These are phyloP conservation scores for Platanthera zijinensis DNA, from an alignment of 106 monocot species.

Conservation along the genomic window DNA sequence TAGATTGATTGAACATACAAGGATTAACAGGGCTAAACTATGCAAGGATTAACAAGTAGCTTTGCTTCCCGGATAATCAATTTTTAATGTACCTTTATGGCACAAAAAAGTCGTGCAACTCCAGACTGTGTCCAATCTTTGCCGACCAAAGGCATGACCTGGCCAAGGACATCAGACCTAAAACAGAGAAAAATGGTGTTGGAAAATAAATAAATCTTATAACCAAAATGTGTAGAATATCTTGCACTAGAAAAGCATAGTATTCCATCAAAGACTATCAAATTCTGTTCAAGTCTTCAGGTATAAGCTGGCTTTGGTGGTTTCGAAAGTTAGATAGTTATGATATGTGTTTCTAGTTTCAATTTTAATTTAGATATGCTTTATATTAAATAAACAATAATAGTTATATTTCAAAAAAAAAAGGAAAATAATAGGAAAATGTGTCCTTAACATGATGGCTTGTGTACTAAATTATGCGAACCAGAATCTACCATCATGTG, in stretches of 20 bases:
- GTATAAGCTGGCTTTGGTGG: not conserved
- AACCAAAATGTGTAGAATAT: not conserved
- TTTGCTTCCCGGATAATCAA: not conserved
- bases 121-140: conserved; percentile 99
- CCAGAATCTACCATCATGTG: too few species aligned
- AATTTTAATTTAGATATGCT: not conserved
- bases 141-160: conserved; percentile 98
- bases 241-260: not conserved
- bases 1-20: not conserved
- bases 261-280: not conserved
- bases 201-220: not conserved
- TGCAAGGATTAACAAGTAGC: conserved; percentile 4
- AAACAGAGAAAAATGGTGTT: conserved; percentile 15
- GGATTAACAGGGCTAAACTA: too few species aligned
- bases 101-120: conserved; percentile 85
- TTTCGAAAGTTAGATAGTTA: not conserved
- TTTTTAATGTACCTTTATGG: conserved; percentile 62
- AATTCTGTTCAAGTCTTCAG: not conserved
- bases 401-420: not conserved
- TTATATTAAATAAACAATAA: not conserved
- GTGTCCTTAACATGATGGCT: not conserved
- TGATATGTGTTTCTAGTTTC: not conserved
- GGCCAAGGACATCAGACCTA: conserved; percentile 97
- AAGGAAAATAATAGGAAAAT: not conserved
- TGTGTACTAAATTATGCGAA: not conserved